Base-by-base conservation (phyloP, 768 basidiomycete species). In the Rhodosporidiobolus sp. region DNA sequence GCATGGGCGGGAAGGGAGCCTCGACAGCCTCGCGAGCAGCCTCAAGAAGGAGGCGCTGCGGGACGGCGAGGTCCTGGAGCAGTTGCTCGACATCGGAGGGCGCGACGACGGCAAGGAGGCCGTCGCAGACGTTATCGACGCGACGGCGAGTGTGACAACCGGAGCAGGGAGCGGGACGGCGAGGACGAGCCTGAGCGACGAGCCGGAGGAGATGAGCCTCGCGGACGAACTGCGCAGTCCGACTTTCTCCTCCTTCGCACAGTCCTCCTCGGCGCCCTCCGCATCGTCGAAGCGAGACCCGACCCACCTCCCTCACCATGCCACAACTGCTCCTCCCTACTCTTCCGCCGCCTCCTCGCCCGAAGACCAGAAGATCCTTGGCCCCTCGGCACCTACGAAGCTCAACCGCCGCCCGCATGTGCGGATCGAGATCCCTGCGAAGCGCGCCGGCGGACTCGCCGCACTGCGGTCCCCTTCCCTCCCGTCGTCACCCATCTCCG, bases 81-180 rank as follows among this genome's bases (percentile, higher is more conserved):
- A 56, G 63, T 46, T 70, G 3, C 60, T 75, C 49, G 74, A 71
- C 26, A 67, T 75, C 4, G 74, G 74, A 0, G 70, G 70, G 28
- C 32, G 70, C 17, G 70, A 65, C 19, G 70, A 45, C 11, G 63
- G 26, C n/a, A 3, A 48, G 43, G 43, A 45, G 1, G 66, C 70
- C 53, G 34, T 34, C 54, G 57, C 3, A 3, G 74, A 71, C 26
- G 35, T 75, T 22, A 46, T 48, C 17, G 54, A 62, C 8, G 57
- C 65, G 38, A 65, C 67, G 26, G 54, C 54, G n/a, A 57, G 60
- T n/a, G 66, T 46, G 11, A 34, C 34, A 26, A 24, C 19, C 1
- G 38, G 26, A 16, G 22, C 28, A 16, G 34, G n/a, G 50, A n/a
- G n/a, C n/a, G n/a, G n/a, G n/a, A n/a, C n/a, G n/a, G n/a, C n/a